A percentile compares a stretch with the other conserved stretches of the same genome.
Evolutionary conservation across 495 filamentous ascomycete species (phyloP).

Genomic region (Penicillium egyptiacum): DNA sequence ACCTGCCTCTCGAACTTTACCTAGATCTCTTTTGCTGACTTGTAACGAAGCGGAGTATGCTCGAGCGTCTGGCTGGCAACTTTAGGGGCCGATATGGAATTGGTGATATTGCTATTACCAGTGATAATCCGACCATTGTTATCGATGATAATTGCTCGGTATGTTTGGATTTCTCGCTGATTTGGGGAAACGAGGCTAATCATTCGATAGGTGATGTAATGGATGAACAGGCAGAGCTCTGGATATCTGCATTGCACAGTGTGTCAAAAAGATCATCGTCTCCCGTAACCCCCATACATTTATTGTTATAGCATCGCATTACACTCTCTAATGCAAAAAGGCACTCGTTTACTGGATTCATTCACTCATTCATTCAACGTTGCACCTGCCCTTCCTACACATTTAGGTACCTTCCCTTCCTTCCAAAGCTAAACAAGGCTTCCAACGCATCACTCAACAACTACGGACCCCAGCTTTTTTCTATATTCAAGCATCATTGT

Average conservation of each 20-base stretch:
- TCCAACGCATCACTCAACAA: no score
- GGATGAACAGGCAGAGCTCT: background rate
- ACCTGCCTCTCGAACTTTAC: constrained; percentile 14
- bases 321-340: background rate
- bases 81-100: constrained; percentile 39
- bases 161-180: constrained; percentile 10
- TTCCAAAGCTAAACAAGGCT: no score
- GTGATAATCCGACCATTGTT: constrained; percentile 25
- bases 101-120: constrained; percentile 8
- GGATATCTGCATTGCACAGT: background rate
- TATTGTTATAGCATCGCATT: background rate
- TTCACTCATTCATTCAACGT: background rate
- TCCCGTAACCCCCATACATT: background rate
- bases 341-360: background rate
- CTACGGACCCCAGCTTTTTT: no score
- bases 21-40: constrained; percentile 16
- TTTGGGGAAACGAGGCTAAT: constrained; percentile 4
- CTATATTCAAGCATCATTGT: no score
- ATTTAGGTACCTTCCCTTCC: background rate
- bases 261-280: background rate
- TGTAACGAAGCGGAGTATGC: constrained; percentile 54
- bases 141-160: constrained; percentile 49
- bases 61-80: constrained; percentile 54
- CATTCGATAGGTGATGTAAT: constrained; percentile 27
- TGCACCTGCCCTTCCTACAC: background rate